Percentiles rank a stretch among this genome's conserved stretches.
These are phyloP conservation scores for Penicillium egyptiacum DNA, from an alignment of 495 filamentous ascomycete species.

Conservation along the genomic window DNA sequence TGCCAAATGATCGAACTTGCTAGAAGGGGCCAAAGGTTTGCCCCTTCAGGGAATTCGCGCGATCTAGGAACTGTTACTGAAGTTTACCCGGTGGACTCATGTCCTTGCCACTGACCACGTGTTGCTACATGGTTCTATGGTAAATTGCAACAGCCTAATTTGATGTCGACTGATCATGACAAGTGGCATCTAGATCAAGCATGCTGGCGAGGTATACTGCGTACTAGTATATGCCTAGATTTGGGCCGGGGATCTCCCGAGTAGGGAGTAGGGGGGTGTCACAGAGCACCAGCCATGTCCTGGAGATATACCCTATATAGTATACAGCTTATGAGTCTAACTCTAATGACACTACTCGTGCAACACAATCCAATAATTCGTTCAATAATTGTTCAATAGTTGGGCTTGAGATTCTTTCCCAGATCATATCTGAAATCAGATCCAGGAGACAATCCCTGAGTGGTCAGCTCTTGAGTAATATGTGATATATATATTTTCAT, in stretches of 20 bases:
- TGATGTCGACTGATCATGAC: neutral
- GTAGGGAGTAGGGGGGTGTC: neutral
- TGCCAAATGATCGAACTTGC: constrained; percentile 35
- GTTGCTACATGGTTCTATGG: neutral
- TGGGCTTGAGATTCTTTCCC: neutral
- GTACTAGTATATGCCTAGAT: neutral
- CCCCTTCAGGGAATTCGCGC: constrained; percentile 8
- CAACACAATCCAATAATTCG: neutral
- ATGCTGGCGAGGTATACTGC: neutral
- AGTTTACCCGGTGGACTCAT: constrained; percentile 4
- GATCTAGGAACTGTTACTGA: neutral
- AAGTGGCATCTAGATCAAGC: neutral
- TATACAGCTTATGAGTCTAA: neutral
- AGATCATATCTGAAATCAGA: neutral
- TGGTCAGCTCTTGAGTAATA: neutral
- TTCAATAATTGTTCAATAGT: neutral
- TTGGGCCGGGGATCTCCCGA: constrained; percentile 6
- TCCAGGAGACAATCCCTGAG: neutral
- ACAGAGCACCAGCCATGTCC: constrained; percentile 2
- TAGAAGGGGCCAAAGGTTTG: constrained; percentile 28
- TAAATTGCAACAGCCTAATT: neutral
- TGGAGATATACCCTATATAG: neutral
- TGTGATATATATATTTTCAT: neutral
- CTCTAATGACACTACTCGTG: neutral
- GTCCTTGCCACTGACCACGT: constrained; percentile 2